These are phyloP conservation scores for Saksenaea oblongispora DNA, from an alignment of 371 early-diverging fungal genomes.

Conservation along the genomic window DNA sequence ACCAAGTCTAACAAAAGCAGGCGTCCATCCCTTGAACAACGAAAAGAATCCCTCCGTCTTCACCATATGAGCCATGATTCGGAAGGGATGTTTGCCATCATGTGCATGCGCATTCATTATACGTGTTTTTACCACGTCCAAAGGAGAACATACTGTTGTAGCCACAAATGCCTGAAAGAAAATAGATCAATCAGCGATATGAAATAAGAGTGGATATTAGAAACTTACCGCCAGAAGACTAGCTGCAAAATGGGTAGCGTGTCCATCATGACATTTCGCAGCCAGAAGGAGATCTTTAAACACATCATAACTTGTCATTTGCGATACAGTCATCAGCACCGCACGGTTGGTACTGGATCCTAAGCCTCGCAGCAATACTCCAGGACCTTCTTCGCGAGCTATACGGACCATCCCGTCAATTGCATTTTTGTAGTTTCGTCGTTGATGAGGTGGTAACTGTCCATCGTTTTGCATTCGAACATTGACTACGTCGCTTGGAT, in stretches of 20 bases:
- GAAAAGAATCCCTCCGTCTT: constrained; percentile 75
- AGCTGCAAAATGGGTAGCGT: constrained; percentile 64
- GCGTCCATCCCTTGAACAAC: constrained; percentile 89
- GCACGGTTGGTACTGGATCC: constrained; percentile 67
- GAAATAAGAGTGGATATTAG: background rate
- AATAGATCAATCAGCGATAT: constrained; percentile 12
- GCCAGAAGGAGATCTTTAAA: constrained; percentile 59
- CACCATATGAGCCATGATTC: constrained; percentile 62
- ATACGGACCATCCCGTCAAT: constrained; percentile 68
- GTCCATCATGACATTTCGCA: constrained; percentile 51
- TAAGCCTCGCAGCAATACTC: constrained; percentile 60
- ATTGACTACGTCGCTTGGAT: constrained; percentile 78
- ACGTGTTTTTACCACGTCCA: constrained; percentile 91
- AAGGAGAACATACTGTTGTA: constrained; percentile 84
- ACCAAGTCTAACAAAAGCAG: constrained; percentile 78
- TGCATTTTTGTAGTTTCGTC: constrained; percentile 68
- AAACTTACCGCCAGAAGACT: constrained; percentile 60
- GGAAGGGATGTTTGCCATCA: constrained; percentile 36
- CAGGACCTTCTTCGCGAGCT: constrained; percentile 58
- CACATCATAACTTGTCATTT: constrained; percentile 66
- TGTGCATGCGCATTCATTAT: constrained; percentile 72
- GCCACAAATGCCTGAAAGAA: constrained; percentile 75
- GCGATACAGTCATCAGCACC: constrained; percentile 68
- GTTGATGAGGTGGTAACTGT: constrained; percentile 55
- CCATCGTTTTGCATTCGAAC: constrained; percentile 79